phyloP scores from a whole-genome alignment of 2,329 filamentous ascomycete species.

The Tolypocladium ovalisporum region DNA sequence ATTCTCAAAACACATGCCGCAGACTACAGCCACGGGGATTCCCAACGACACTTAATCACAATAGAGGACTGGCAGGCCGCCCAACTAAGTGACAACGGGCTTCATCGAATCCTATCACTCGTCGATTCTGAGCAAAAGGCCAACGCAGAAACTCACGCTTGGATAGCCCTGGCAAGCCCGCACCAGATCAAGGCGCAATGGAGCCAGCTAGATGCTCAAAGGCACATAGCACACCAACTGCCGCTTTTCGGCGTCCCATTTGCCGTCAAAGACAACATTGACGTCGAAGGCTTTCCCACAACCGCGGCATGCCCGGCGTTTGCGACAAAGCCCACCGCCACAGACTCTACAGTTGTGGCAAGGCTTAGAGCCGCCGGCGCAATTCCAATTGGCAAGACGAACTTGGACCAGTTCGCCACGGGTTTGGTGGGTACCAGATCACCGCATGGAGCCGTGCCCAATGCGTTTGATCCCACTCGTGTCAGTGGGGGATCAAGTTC shows the following conservation, averaged over 20 bases:
- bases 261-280: constrained; percentile 46
- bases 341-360: constrained; percentile 36
- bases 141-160: constrained; percentile 14
- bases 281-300: constrained; percentile 37
- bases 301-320: constrained; percentile 42
- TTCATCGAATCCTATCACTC: constrained; percentile 15
- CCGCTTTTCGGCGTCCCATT: constrained; percentile 47
- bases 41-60: constrained; percentile 3
- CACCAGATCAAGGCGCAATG: constrained; percentile 13
- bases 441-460: constrained; percentile 45
- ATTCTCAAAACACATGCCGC: neutral
- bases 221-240: constrained; percentile 16
- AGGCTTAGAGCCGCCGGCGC: constrained; percentile 41
- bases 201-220: neutral
- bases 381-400: constrained; percentile 47
- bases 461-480: constrained; percentile 29
- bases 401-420: constrained; percentile 52
- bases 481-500: constrained; percentile 44
- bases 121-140: constrained; percentile 8
- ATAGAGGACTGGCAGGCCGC: constrained; percentile 15
- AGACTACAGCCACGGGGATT: neutral
- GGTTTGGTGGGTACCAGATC: constrained; percentile 51
- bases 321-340: constrained; percentile 29
- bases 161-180: constrained; percentile 19
- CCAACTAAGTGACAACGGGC: constrained; percentile 13